Evolutionary conservation across 1,284 basidiomycete species (phyloP).

Genomic region (Melampsora larici-populina): DNA sequence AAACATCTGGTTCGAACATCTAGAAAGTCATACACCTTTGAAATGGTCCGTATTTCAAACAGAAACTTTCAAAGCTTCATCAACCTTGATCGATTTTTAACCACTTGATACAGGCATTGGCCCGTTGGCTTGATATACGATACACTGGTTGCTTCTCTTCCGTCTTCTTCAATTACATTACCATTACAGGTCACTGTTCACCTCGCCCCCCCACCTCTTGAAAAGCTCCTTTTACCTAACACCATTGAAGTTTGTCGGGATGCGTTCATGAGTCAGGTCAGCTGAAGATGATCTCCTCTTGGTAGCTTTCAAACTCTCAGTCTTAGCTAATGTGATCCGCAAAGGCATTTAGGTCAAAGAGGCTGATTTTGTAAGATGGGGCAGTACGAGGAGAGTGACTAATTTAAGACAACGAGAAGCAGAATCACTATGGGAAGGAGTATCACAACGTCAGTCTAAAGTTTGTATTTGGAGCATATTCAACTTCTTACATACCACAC

Average conservation of each 20-base stretch:
- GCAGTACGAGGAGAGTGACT: slow-evolving; percentile 86
- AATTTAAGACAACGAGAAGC: slow-evolving; percentile 80
- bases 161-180: slow-evolving; percentile 40
- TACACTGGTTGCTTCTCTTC: slow-evolving; percentile 55
- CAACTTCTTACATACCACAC: background rate
- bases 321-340: background rate
- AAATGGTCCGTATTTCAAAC: slow-evolving; percentile 67
- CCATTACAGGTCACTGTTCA: slow-evolving; percentile 78
- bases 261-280: slow-evolving; percentile 86
- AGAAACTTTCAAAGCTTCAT: background rate
- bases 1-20: slow-evolving; percentile 88
- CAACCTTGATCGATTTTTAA: slow-evolving; percentile 7
- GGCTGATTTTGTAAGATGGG: slow-evolving; percentile 90
- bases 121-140: slow-evolving; percentile 87
- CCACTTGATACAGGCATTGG: slow-evolving; percentile 68
- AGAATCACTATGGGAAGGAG: slow-evolving; percentile 90
- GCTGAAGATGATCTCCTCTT: slow-evolving; percentile 53
- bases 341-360: slow-evolving; percentile 56
- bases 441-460: slow-evolving; percentile 73
- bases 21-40: slow-evolving; percentile 66
- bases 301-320: background rate
- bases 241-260: slow-evolving; percentile 77
- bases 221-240: slow-evolving; percentile 74
- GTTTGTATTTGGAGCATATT: background rate
- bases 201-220: slow-evolving; percentile 74